These are phyloP conservation scores for Rheum nobile DNA, from an alignment of 148 eudicot genomes.

Conservation along the genomic window DNA sequence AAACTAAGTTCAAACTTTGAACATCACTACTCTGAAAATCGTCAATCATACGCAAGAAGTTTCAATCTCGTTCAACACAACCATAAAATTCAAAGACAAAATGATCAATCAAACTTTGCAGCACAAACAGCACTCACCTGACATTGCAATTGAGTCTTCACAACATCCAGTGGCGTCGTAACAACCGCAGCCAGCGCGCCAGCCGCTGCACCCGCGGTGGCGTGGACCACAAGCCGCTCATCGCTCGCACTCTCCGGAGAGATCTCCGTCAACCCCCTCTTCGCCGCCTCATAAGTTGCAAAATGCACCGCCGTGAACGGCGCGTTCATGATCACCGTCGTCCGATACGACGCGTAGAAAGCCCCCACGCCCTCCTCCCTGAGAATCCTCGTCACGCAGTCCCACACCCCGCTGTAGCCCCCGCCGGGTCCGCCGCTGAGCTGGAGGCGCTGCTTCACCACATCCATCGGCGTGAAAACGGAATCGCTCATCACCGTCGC, in stretches of 20 bases:
- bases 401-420: slow-evolving; percentile 62
- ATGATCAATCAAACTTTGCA: neutral
- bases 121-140: slow-evolving; percentile 39
- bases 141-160: slow-evolving; percentile 93
- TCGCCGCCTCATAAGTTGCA: slow-evolving; percentile 81
- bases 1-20: neutral
- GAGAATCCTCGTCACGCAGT: slow-evolving; percentile 57
- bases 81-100: neutral
- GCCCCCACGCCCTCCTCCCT: slow-evolving; percentile 82
- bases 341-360: slow-evolving; percentile 76
- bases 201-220: slow-evolving; percentile 87
- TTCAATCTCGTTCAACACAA: neutral
- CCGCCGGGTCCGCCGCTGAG: slow-evolving; percentile 39
- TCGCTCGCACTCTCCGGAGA: slow-evolving; percentile 55
- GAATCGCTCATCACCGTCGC: slow-evolving; percentile 93
- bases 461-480: slow-evolving; percentile 90
- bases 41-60: neutral
- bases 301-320: slow-evolving; percentile 90
- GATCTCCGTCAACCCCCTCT: slow-evolving; percentile 54
- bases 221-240: slow-evolving; percentile 67
- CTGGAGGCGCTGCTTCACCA: slow-evolving; percentile 94
- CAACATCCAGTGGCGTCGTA: slow-evolving; percentile 92
- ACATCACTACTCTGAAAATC: neutral
- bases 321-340: slow-evolving; percentile 89
- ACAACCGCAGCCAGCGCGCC: slow-evolving; percentile 78